Evolutionary conservation across 2,329 filamentous ascomycete genomes (phyloP), one percentile per base, ranked within the genome.

Genomic region (Hypoxylon sp.): DNA sequence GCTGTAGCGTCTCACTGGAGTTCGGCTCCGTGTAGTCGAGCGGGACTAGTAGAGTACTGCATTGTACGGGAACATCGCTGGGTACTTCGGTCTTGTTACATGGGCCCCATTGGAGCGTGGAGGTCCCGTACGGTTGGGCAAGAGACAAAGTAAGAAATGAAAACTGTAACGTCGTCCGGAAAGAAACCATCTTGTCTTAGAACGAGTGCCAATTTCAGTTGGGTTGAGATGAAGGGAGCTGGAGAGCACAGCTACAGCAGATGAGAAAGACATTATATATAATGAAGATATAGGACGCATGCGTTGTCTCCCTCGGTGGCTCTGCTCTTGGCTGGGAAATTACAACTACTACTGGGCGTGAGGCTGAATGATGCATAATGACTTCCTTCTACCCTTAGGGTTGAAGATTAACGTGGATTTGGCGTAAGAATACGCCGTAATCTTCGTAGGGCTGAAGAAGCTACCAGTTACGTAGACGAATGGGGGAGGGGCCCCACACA

Each of bases 1-100:
- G 72, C 0, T 68, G 56, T 5, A 82, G 62, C 0, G 73, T 79
- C 37, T 76, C 62, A 19, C 63, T 71, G 6, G 71, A 74, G 29
- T 72, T 56, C 0, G 47, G n/a, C 5, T 75, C 53, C 0, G 76
- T 77, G 54, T 84, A 83, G 67, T 83, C 82, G 2, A 83, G 76
- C 2, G 82, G 81, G 0, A 83, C 81, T 0, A 68, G 52, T 15
- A 83, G 65, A n/a, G 66, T 79, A 4, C 75, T 79, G 66, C 81
- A 83, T 11, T 80, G 71, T n/a, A 75, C 62, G 3, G 70, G 65
- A 2, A 76, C 65, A 3, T 72, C 39, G 48, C 42, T 52, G 13
- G 64, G 58, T 19, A 75, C 62, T 51, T 72, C 72, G n/a, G 59
- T 65, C 42, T 65, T 42, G 42, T 67, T 67, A 15, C 74, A 75